A percentile compares a stretch with the other conserved stretches of the same genome.
Evolutionary conservation across 805 yeast genomes (phyloP).

Genomic region (Blastobotrys muscicola): DNA sequence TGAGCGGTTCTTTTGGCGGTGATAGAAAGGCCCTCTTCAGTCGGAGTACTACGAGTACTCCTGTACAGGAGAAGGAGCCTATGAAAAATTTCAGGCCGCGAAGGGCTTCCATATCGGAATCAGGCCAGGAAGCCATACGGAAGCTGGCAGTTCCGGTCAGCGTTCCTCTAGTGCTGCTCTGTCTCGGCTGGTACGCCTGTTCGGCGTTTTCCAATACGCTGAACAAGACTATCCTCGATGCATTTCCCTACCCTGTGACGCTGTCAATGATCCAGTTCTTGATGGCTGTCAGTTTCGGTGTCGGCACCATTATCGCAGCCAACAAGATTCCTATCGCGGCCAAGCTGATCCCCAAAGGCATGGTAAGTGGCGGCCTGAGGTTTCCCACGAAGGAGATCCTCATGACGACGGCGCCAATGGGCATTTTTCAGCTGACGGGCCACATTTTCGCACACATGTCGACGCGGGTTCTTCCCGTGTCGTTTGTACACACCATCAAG

Average conservation of each 20-base stretch:
- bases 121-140: conserved; percentile 28
- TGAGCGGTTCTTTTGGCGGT: conserved; percentile 8
- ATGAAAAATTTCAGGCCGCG: background rate
- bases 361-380: conserved; percentile 21
- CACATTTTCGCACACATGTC: conserved; percentile 88
- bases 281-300: conserved; percentile 56
- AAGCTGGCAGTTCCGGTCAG: conserved; percentile 34
- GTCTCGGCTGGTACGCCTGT: conserved; percentile 69
- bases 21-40: conserved; percentile 6
- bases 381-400: conserved; percentile 23
- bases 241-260: conserved; percentile 74
- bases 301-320: conserved; percentile 34
- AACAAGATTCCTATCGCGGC: conserved; percentile 24
- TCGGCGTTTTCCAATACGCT: conserved; percentile 77
- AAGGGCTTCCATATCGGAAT: conserved; percentile 17
- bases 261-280: conserved; percentile 82
- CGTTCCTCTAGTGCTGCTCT: conserved; percentile 42
- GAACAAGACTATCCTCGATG: conserved; percentile 63
- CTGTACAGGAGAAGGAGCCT: background rate
- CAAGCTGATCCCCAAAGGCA: conserved; percentile 29
- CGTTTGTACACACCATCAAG: conserved; percentile 88
- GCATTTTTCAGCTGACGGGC: conserved; percentile 84
- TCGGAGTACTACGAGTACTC: background rate
- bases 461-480: conserved; percentile 87
- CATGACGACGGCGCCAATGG: conserved; percentile 74